Evolutionary conservation across 345 rosid species (phyloP).

Genomic region (Heritiera littoralis): DNA sequence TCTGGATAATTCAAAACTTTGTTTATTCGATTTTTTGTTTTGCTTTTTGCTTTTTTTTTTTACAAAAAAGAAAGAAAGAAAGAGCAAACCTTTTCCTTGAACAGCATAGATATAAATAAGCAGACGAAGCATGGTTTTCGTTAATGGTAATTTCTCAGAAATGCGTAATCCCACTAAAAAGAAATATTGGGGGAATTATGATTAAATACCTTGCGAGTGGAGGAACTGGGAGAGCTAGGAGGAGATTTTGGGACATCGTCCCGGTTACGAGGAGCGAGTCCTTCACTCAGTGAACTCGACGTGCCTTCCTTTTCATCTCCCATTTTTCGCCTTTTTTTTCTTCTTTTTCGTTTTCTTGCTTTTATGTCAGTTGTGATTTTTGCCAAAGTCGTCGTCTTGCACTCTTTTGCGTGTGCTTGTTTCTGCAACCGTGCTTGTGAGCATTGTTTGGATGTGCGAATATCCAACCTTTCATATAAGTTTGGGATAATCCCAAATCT

Average conservation of each 20-base stretch:
- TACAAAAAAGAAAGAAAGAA: too few species aligned
- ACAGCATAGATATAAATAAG: background rate
- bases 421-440: background rate
- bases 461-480: background rate
- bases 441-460: background rate
- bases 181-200: background rate
- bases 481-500: too few species aligned
- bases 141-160: background rate
- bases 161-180: background rate
- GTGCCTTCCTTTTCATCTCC: conserved; percentile 51
- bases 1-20: too few species aligned
- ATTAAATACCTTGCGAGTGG: conserved; percentile 65
- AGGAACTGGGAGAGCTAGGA: conserved; percentile 72
- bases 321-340: conserved; percentile 27
- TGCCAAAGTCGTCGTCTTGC: background rate
- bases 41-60: too few species aligned
- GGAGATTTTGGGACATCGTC: conserved; percentile 61
- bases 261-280: conserved; percentile 51
- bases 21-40: too few species aligned
- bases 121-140: background rate
- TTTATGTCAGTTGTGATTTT: background rate
- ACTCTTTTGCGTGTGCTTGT: background rate
- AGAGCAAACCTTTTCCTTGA: background rate
- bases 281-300: conserved; percentile 60
- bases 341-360: too few species aligned